Evolutionary conservation across 768 basidiomycete genomes (phyloP), one percentile per base, ranked within the genome.

Genomic region (Galerina sulciceps): DNA sequence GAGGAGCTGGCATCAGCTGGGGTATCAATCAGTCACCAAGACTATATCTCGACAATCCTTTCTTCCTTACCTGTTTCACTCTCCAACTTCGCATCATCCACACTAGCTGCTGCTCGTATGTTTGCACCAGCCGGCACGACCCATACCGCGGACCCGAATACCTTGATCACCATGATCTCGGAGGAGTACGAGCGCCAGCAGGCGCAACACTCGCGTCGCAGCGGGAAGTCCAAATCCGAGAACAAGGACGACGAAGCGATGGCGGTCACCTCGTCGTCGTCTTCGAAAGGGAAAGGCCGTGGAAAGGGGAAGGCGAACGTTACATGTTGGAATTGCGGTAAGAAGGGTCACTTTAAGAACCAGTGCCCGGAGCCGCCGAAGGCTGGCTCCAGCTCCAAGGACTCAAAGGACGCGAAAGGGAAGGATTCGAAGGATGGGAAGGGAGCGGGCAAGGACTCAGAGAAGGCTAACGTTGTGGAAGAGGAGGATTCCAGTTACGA

Each of bases 311-410:
- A 53, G 13, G 53, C 36, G 22, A 59, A 62, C 38, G 17, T 17
- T 13, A 63, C 57, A 23, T 75, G 73, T 58, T 74, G 66, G 66
- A 71, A 65, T 13, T 76, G 73, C 56, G 64, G 68, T 2, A 55
- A 65, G 40, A 59, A 64, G 20, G 71, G 67, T 0, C 73, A 76
- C 43, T 58, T 64, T 22, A 56, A 60, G 18, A 22, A 65, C 22
- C 63, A 73, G 10, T 73, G 72, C 55, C 67, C 54, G 1, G 18
- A 64, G n/a, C 47, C 55, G 13, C 51, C 54, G 9, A 61, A 64
- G 26, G n/a, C n/a, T n/a, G n/a, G n/a, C n/a, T n/a, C n/a, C n/a
- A n/a, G n/a, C n/a, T n/a, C n/a, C n/a, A n/a, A n/a, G n/a, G n/a
- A n/a, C n/a, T 48, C 46, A 8, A 60, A 63, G 44, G 57, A 46